A percentile compares a stretch with the other conserved stretches of the same genome.
These are phyloP conservation scores for Hyaloperonospora arabidopsidis DNA, from an alignment of 352 stramenopile genomes.

Conservation along the genomic window DNA sequence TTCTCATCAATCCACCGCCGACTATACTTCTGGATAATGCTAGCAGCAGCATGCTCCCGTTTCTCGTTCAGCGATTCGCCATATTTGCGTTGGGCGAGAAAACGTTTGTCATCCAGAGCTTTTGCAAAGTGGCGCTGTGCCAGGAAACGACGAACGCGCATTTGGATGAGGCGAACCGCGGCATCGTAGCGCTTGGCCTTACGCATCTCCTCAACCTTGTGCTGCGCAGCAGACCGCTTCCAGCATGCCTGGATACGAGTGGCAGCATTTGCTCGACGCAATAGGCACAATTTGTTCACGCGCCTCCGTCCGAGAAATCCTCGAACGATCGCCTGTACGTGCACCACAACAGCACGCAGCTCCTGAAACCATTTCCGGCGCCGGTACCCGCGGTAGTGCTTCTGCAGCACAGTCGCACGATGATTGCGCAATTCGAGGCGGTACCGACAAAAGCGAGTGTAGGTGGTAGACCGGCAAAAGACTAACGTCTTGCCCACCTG, in stretches of 20 bases:
- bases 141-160: constrained; percentile 11
- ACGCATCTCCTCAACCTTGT: constrained; percentile 16
- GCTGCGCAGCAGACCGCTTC: constrained; percentile 19
- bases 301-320: constrained; percentile 34
- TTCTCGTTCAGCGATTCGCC: constrained; percentile 17
- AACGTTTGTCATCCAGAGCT: constrained; percentile 15
- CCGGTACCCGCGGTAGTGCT: constrained; percentile 37
- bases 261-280: constrained; percentile 27
- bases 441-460: constrained; percentile 47
- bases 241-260: constrained; percentile 30
- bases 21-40: constrained; percentile 22
- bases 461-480: constrained; percentile 54
- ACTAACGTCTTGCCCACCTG: constrained; percentile 57
- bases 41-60: constrained; percentile 14
- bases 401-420: constrained; percentile 37
- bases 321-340: constrained; percentile 40
- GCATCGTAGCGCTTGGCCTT: constrained; percentile 18
- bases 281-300: constrained; percentile 25
- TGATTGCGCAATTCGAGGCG: constrained; percentile 32
- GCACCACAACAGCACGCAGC: constrained; percentile 26
- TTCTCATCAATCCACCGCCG: constrained; percentile 26
- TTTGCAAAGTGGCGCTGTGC: constrained; percentile 9
- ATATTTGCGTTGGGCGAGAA: constrained; percentile 17
- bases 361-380: constrained; percentile 32
- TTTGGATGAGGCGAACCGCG: constrained; percentile 19